Conservation (phyloP, 2,329 filamentous ascomycete genomes). For the Exophiala mesophila region DNA sequence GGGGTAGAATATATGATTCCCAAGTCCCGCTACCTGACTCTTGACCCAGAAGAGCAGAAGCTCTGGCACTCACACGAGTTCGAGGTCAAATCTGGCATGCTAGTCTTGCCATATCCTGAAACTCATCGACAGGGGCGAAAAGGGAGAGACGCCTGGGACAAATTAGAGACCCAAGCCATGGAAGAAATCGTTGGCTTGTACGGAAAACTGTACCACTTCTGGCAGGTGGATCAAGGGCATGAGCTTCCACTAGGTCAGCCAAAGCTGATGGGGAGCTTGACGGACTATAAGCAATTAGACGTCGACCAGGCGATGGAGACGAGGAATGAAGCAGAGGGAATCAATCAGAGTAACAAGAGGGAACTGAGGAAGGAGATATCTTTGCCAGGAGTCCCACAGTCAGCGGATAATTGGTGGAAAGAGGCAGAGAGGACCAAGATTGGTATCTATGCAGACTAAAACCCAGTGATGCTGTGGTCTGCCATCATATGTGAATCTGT, state of each 20-base stretch:
- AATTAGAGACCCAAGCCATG: conserved; percentile 76
- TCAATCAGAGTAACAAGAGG: conserved; percentile 49
- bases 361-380: conserved; percentile 51
- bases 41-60: conserved; percentile 61
- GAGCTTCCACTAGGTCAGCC: conserved; percentile 56
- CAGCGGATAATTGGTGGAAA: conserved; percentile 49
- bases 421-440: conserved; percentile 18
- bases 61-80: conserved; percentile 48
- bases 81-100: conserved; percentile 73
- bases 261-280: conserved; percentile 60
- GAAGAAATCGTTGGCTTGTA: conserved; percentile 68
- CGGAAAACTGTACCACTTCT: conserved; percentile 80
- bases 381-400: conserved; percentile 38
- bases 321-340: conserved; percentile 51
- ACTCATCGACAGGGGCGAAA: conserved; percentile 39
- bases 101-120: conserved; percentile 65
- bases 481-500: no score
- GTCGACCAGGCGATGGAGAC: conserved; percentile 41
- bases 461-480: no score
- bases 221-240: conserved; percentile 65
- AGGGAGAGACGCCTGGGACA: conserved; percentile 63
- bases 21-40: conserved; percentile 59
- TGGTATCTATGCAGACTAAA: conserved; percentile 20
- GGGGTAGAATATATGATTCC: conserved; percentile 83
- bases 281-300: conserved; percentile 27